Conservation (phyloP, 2,329 filamentous ascomycete species). For the Neofusicoccum kwambonambiense region DNA sequence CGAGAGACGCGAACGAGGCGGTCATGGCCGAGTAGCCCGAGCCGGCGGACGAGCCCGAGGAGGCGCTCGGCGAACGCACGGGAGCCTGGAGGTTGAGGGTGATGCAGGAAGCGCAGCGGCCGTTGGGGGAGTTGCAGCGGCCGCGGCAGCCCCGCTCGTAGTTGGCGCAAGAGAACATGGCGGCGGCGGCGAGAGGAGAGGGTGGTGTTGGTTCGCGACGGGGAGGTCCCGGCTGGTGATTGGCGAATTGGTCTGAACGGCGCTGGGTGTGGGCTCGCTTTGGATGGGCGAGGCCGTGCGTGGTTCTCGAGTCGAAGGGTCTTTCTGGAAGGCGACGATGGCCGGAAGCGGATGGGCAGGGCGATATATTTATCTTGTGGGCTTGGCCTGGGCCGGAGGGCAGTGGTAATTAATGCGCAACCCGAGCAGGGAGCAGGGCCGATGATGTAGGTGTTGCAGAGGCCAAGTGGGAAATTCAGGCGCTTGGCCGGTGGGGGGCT, state of each 20-base stretch:
- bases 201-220: background rate
- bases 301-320: background rate
- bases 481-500: conserved; percentile 12
- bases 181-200: background rate
- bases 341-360: background rate
- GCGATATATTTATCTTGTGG: conserved; percentile 6
- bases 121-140: conserved; percentile 38
- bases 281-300: background rate
- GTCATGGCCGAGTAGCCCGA: conserved; percentile 41
- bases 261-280: background rate
- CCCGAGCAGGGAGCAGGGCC: conserved; percentile 10
- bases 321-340: conserved; percentile 6
- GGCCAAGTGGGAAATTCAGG: conserved; percentile 14
- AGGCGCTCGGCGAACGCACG: conserved; percentile 31
- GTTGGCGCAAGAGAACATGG: conserved; percentile 46
- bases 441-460: conserved; percentile 13
- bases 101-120: conserved; percentile 39
- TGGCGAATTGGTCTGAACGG: background rate
- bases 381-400: background rate
- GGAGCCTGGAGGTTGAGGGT: conserved; percentile 38
- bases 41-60: background rate
- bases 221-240: background rate
- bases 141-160: conserved; percentile 46
- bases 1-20: conserved; percentile 40
- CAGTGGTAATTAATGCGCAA: conserved; percentile 14